phyloP scores from a whole-genome alignment of 2,329 filamentous ascomycete species.

The Aspergillus sojae region DNA sequence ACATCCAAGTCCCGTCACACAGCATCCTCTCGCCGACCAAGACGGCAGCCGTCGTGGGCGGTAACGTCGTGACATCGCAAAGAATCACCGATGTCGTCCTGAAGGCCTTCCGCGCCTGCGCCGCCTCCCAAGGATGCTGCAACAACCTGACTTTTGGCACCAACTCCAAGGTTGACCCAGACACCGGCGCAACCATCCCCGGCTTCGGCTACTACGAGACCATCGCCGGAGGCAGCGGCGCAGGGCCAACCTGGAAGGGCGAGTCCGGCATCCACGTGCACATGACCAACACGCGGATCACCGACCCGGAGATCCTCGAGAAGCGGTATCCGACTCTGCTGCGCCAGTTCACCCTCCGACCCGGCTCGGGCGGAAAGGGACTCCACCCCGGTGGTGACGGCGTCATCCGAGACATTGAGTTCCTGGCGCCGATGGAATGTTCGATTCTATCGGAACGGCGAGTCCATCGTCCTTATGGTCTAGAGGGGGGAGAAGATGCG shows the following conservation, averaged over 20 bases:
- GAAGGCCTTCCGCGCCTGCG: slow-evolving; percentile 76
- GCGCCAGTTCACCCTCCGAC: slow-evolving; percentile 69
- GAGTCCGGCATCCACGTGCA: slow-evolving; percentile 78
- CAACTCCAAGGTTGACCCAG: slow-evolving; percentile 68
- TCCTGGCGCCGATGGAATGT: slow-evolving; percentile 77
- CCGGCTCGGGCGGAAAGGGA: slow-evolving; percentile 67
- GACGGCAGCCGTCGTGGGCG: slow-evolving; percentile 78
- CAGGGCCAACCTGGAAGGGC: slow-evolving; percentile 74
- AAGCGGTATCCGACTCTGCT: slow-evolving; percentile 76
- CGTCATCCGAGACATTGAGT: slow-evolving; percentile 80
- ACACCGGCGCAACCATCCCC: slow-evolving; percentile 59
- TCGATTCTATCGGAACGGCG: slow-evolving; percentile 77
- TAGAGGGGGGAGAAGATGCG: slow-evolving; percentile 80
- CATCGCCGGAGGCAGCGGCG: slow-evolving; percentile 78
- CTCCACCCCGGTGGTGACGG: slow-evolving; percentile 74
- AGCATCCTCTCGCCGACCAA: slow-evolving; percentile 75
- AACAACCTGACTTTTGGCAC: slow-evolving; percentile 82
- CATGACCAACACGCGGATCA: slow-evolving; percentile 88
- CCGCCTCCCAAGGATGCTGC: slow-evolving; percentile 77
- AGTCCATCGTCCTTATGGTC: slow-evolving; percentile 77
- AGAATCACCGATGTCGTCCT: slow-evolving; percentile 82
- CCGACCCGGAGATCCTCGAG: slow-evolving; percentile 81
- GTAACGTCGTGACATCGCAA: slow-evolving; percentile 78
- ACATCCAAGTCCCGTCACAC: slow-evolving; percentile 69
- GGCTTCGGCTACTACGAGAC: slow-evolving; percentile 90